Conservation (phyloP, 2,329 filamentous ascomycete genomes). For the Aspergillus ibericus region DNA sequence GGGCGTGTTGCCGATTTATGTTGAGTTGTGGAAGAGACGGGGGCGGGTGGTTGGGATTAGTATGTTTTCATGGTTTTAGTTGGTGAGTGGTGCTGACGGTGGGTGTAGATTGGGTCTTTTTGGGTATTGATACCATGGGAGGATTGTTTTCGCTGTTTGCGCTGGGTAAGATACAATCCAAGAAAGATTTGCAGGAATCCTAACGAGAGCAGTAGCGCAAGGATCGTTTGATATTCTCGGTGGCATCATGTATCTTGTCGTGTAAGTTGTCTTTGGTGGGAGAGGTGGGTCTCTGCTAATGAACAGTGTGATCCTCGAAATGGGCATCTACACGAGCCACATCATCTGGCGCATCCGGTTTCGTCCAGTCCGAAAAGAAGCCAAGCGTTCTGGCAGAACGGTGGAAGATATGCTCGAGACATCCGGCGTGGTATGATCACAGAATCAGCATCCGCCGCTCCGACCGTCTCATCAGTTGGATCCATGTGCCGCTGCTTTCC, state of each 20-base stretch:
- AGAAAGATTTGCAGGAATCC: too few species aligned
- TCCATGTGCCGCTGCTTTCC: conserved; percentile 11
- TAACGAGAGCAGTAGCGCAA: background rate
- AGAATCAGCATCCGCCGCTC: conserved; percentile 7
- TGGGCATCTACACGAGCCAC: background rate
- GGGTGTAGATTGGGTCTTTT: background rate
- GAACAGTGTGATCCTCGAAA: background rate
- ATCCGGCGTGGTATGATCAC: conserved; percentile 9
- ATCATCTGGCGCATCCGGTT: background rate
- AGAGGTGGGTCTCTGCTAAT: background rate
- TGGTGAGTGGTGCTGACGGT: background rate
- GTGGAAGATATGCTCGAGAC: background rate
- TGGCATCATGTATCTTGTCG: background rate
- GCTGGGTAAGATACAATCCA: background rate
- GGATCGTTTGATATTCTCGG: background rate
- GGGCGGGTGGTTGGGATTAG: background rate
- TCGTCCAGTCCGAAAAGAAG: background rate
- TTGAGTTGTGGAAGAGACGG: background rate
- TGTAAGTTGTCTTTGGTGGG: background rate
- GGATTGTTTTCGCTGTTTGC: background rate
- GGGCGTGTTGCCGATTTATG: background rate
- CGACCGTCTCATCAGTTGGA: conserved; percentile 13
- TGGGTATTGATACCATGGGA: background rate
- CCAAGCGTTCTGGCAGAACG: background rate
- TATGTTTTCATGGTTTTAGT: background rate